Evolutionary conservation across 2,329 filamentous ascomycete species (phyloP).

Genomic region (Apiospora phragmitis): DNA sequence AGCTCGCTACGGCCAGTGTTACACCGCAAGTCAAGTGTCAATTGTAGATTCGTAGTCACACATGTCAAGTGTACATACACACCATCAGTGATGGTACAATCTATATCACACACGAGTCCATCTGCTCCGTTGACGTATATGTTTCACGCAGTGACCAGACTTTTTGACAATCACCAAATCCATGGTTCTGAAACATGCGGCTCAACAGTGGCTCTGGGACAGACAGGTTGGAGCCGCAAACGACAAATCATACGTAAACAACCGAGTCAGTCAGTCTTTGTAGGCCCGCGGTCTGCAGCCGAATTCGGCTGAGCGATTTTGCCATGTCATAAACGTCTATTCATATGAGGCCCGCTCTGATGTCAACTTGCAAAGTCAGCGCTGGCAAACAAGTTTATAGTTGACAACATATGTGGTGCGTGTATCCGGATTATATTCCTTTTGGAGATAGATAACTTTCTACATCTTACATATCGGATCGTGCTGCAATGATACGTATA

Average conservation of each 20-base stretch:
- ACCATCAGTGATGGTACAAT: background rate
- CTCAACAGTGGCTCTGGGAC: background rate
- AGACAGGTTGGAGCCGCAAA: background rate
- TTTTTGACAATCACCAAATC: background rate
- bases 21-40: background rate
- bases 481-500: background rate
- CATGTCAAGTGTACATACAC: background rate
- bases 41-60: background rate
- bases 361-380: background rate
- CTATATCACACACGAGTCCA: background rate
- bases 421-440: background rate
- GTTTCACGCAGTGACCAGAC: background rate
- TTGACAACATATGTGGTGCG: background rate
- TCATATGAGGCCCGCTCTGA: background rate
- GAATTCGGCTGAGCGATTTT: background rate
- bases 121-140: background rate
- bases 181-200: constrained; percentile 1
- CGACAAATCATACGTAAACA: background rate
- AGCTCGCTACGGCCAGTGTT: background rate
- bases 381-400: background rate
- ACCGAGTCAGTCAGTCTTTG: background rate
- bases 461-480: background rate
- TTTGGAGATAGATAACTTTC: background rate
- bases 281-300: background rate
- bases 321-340: background rate